Evolutionary conservation across 2,329 filamentous ascomycete species (phyloP), one percentile per base, ranked within the genome.

Genomic region (Penicillium sp.): DNA sequence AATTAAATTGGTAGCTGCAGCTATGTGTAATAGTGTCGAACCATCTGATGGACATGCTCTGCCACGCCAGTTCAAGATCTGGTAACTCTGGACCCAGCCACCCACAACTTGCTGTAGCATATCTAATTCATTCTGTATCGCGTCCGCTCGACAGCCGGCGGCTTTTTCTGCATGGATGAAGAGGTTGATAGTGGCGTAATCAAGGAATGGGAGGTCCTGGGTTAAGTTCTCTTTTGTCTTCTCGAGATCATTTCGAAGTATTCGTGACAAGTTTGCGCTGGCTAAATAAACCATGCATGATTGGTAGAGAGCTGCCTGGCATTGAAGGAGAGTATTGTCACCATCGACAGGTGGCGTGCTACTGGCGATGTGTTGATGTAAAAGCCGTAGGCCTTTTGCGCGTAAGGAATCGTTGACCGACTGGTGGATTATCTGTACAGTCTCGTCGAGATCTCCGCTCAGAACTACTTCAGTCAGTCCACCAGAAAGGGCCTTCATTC

Each of bases 351-450:
- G 2, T 6, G 18, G 26, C 4, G 6, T 27, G n/a, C 6, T 40
- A 4, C 15, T n/a, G 1, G 7, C 15, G 29, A 55, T 44, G n/a
- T 18, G 1, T 18, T 14, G 2, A 45, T 23, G 25, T 20, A 54
- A 52, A 33, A 23, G 5, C 11, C 14, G n/a, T 14, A 57, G 26
- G 1, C 55, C 55, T 47, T 54, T 54, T 11, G 9, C 14, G 27
- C 41, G 51, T 15, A 51, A 37, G 22, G 53, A 56, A 15, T 56
- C 50, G 18, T 51, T 56, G 29, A 56, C 54, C 9, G 54, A 56
- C 40, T 53, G 54, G 49, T 56, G 54, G 18, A 56, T 25, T 4
- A 49, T 46, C 50, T 56, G 46, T 20, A 53, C 15, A 23, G 25
- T 48, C 27, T 51, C 53, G 7, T 27, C 25, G 7, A 2, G 3